Percentiles rank a stretch among this genome's conserved stretches.
These are phyloP conservation scores for Raddia guianensis DNA, from an alignment of 176 grass and related monocot species.

Conservation along the genomic window DNA sequence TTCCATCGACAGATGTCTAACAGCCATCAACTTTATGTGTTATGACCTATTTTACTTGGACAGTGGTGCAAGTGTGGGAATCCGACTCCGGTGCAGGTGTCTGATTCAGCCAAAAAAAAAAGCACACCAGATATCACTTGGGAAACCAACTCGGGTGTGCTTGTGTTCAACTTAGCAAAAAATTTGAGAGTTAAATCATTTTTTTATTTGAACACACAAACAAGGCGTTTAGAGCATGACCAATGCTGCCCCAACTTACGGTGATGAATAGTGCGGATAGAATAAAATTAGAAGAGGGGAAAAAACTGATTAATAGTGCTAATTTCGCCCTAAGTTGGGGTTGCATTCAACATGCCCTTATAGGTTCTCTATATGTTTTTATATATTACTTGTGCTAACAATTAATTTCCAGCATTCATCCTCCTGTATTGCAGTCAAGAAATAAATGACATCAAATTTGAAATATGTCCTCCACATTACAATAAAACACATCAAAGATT, in stretches of 20 bases:
- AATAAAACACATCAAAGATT: slow-evolving; percentile 13
- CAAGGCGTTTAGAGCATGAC: background rate
- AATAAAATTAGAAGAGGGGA: too few species aligned
- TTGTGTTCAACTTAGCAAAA: too few species aligned
- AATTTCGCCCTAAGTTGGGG: too few species aligned
- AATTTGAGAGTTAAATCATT: background rate
- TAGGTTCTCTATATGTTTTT: background rate
- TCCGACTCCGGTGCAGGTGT: too few species aligned
- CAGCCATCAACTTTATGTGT: background rate
- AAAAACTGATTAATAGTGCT: too few species aligned
- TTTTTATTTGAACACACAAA: background rate
- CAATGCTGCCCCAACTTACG: too few species aligned
- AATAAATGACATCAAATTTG: background rate
- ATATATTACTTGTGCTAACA: background rate
- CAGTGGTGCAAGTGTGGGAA: too few species aligned
- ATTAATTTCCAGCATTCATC: background rate
- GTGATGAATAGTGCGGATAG: too few species aligned
- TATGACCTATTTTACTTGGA: background rate
- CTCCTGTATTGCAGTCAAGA: background rate
- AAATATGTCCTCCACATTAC: background rate
- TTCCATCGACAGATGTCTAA: background rate
- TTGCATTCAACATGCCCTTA: too few species aligned
- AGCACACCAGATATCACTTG: too few species aligned
- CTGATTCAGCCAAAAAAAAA: too few species aligned
- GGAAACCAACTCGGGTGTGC: too few species aligned